A percentile compares a stretch with the other conserved stretches of the same genome.
Conservation (phyloP, 768 basidiomycete species). For the Naganishia friedmannii region DNA sequence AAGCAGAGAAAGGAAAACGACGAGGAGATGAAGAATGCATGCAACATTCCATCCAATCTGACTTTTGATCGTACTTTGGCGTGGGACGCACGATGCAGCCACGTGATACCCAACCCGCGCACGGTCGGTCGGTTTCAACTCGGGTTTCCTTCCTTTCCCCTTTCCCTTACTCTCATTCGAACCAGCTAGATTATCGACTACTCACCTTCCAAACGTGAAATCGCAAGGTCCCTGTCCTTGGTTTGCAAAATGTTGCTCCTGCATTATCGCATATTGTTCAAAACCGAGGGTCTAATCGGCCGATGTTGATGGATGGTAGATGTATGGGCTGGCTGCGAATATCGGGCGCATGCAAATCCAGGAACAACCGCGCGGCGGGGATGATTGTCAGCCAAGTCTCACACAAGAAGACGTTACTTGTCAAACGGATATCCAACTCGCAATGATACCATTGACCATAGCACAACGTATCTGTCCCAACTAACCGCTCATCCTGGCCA, state of each 20-base stretch:
- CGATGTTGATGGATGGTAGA: background rate
- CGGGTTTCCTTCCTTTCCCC: background rate
- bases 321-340: no score
- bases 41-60: background rate
- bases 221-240: background rate
- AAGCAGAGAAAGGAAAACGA: background rate
- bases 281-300: background rate
- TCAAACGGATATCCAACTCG: no score
- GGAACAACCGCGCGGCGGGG: no score
- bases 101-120: slow-evolving; percentile 11
- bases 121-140: background rate
- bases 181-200: background rate
- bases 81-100: slow-evolving; percentile 11
- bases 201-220: slow-evolving; percentile 19
- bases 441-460: no score
- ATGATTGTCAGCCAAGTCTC: no score
- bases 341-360: no score
- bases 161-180: background rate
- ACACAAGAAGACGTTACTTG: no score
- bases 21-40: slow-evolving; percentile 10
- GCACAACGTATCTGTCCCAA: no score
- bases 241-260: background rate
- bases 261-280: slow-evolving; percentile 6
- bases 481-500: no score
- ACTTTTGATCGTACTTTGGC: background rate